phyloP scores from a whole-genome alignment of 2,329 filamentous ascomycete genomes.

The Apiospora aurea region DNA sequence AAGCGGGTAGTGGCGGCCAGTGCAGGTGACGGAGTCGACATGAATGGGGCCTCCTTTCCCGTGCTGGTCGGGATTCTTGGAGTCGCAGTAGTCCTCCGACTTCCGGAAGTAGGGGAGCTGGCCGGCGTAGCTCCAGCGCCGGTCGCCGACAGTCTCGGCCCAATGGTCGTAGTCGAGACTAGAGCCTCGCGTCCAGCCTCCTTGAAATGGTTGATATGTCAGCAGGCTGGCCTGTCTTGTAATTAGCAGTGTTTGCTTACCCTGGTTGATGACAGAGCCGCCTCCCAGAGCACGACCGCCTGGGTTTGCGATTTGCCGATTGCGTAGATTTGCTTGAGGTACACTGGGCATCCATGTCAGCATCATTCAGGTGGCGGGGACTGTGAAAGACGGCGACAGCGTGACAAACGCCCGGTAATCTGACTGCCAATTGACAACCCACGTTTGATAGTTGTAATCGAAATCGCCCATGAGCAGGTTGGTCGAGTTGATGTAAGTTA shows the following conservation, averaged over 20 bases:
- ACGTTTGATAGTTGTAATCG: constrained; percentile 36
- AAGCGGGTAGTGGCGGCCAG: constrained; percentile 48
- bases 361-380: neutral
- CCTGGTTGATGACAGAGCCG: constrained; percentile 34
- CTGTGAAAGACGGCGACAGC: neutral
- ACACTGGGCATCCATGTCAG: neutral
- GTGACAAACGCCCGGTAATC: neutral
- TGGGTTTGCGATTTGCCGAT: neutral
- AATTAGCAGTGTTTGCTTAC: neutral
- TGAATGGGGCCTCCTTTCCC: constrained; percentile 48
- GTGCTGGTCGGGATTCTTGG: constrained; percentile 43
- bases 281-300: constrained; percentile 34
- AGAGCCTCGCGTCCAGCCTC: constrained; percentile 38
- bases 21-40: constrained; percentile 38
- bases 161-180: constrained; percentile 38
- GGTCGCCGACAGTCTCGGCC: constrained; percentile 33
- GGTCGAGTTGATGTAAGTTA: constrained; percentile 34
- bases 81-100: constrained; percentile 42
- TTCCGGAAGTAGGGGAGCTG: constrained; percentile 55
- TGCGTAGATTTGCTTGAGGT: neutral
- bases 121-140: constrained; percentile 52
- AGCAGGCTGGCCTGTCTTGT: neutral
- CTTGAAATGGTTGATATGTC: constrained; percentile 24
- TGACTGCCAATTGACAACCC: constrained; percentile 28
- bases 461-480: constrained; percentile 34